A percentile compares a stretch with the other conserved stretches of the same genome.
Evolutionary conservation across 2,329 filamentous ascomycete species (phyloP).

Genomic region (Colletotrichum chrysophilum): DNA sequence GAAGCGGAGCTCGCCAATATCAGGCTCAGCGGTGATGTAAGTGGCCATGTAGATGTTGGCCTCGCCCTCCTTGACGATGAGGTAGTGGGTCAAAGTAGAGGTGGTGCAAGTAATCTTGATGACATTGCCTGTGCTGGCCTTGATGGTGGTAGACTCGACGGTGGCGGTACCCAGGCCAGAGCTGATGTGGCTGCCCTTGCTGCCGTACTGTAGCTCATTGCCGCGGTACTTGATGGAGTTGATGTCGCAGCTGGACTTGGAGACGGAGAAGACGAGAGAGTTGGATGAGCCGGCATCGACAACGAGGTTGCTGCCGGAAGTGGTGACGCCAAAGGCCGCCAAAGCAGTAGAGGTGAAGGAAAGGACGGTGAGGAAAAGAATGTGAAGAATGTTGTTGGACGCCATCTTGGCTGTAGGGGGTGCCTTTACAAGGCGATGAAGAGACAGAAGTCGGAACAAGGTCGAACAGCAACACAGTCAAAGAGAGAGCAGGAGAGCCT

Average conservation of each 20-base stretch:
- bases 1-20: constrained; percentile 66
- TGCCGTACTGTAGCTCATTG: constrained; percentile 61
- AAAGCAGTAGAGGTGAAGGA: constrained; percentile 32
- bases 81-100: constrained; percentile 67
- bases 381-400: constrained; percentile 7
- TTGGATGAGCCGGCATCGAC: constrained; percentile 55
- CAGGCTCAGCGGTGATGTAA: constrained; percentile 62
- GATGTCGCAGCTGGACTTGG: constrained; percentile 63
- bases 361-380: constrained; percentile 28
- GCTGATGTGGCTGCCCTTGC: constrained; percentile 59
- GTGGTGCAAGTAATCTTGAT: constrained; percentile 68
- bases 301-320: constrained; percentile 44
- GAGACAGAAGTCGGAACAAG: neutral
- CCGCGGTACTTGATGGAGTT: constrained; percentile 66
- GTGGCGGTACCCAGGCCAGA: constrained; percentile 64
- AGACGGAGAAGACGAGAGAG: constrained; percentile 55
- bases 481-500: neutral
- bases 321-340: constrained; percentile 47
- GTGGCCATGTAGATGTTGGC: constrained; percentile 66
- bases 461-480: neutral
- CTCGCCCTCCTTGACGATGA: constrained; percentile 65
- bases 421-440: neutral
- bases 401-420: constrained; percentile 3
- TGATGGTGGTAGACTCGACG: constrained; percentile 52
- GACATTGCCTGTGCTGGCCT: constrained; percentile 42